Base-by-base conservation (phyloP, 2,329 filamentous ascomycete genomes). In the Talaromyces sp. region DNA sequence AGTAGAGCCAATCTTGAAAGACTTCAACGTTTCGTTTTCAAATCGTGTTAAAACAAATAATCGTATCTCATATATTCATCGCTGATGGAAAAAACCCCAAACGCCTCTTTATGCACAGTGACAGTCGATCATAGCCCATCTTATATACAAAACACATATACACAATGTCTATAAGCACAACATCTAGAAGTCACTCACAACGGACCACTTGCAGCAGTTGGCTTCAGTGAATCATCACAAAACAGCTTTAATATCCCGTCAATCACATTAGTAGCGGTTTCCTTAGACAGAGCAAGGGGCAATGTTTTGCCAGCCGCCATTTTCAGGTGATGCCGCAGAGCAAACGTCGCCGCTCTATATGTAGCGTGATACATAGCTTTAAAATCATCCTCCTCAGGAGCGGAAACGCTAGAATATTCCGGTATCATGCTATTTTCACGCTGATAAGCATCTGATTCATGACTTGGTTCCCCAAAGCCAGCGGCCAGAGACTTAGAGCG, bases 311-410 rank as follows among this genome's bases (percentile, higher is more conserved):
- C 39, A 25, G 25, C 8, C 11, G 27, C 41, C 19, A 71, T 69
- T 61, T 74, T 79, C 57, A 80, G 62, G 62, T 77, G 79, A 62
- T 72, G 76, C 17, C 78, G 74, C n/a, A 80, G 68, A 22, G 78
- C 78, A 72, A 80, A 80, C 8, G 73, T 76, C 5, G 78, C 75
- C 33, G 78, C 78, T 54, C 77, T 77, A 67, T 80, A 80, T 3
- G 78, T 80, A 13, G 77, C 77, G 66, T 80, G 78, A 61, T 80
- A 80, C 77, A 80, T 79, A 17, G 73, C 66, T 58, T 79, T 80
- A 63, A 80, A 80, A 13, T 79, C 77, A 47, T 79, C 77, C 57
- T 80, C 78, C 25, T 62, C 64, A 3, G 59, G 1, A 5, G 8
- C 52, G 15, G 41, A 15, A 1, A 6, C 41, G 13, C n/a, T 19